Percentiles rank a stretch among this genome's conserved stretches.
Evolutionary conservation across 2,329 filamentous ascomycete species (phyloP).

Genomic region (Microascus cirrosus): DNA sequence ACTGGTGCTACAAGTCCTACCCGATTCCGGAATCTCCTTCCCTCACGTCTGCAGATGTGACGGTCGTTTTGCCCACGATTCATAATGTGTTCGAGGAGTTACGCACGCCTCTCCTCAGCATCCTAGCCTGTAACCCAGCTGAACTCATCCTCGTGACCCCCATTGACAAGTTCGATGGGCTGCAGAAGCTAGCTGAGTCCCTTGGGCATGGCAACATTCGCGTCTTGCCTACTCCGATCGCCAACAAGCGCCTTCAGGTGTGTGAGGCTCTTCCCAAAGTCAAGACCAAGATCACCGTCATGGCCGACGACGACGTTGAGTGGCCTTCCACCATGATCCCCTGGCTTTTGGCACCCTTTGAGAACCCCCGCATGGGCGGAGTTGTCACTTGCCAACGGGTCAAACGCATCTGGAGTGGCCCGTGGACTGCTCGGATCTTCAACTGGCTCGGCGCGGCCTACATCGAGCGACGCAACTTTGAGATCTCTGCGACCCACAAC

Average conservation of each 20-base stretch:
- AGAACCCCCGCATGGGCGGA: slow-evolving; percentile 71
- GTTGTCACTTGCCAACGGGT: slow-evolving; percentile 88
- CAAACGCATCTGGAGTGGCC: slow-evolving; percentile 52
- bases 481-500: slow-evolving; percentile 90
- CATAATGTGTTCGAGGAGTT: slow-evolving; percentile 79
- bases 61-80: slow-evolving; percentile 87
- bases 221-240: slow-evolving; percentile 68
- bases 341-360: slow-evolving; percentile 89
- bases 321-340: slow-evolving; percentile 79
- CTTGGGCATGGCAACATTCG: slow-evolving; percentile 51
- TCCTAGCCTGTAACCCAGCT: slow-evolving; percentile 56
- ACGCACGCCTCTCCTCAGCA: slow-evolving; percentile 68
- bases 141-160: slow-evolving; percentile 83
- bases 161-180: slow-evolving; percentile 60
- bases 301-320: slow-evolving; percentile 92
- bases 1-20: slow-evolving; percentile 79
- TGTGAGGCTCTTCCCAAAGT: slow-evolving; percentile 83
- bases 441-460: slow-evolving; percentile 89
- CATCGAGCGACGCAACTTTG: slow-evolving; percentile 88
- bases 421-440: slow-evolving; percentile 55
- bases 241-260: slow-evolving; percentile 92
- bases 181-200: slow-evolving; percentile 55
- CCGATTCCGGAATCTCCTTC: slow-evolving; percentile 72
- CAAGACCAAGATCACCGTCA: slow-evolving; percentile 72
- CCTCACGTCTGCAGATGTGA: slow-evolving; percentile 74